Evolutionary conservation across 345 rosid genomes (phyloP), one percentile per base, ranked within the genome.

Genomic region (Citropsis articulata): DNA sequence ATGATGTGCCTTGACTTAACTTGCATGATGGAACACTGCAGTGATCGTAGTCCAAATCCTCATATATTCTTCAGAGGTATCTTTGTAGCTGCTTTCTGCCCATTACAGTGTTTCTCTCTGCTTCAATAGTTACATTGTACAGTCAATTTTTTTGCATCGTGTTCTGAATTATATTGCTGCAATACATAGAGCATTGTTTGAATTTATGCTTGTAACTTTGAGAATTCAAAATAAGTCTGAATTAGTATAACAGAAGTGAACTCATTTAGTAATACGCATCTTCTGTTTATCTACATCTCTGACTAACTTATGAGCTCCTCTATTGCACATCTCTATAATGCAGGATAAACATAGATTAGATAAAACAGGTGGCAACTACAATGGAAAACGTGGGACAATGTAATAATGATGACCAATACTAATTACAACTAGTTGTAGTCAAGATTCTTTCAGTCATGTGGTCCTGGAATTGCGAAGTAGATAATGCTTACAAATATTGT

Each of bases 41-140:
- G 81, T 79, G 65, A 62, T 31, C 45, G 66, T 25, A 22, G 64
- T 45, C 73, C 81, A 70, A 63, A 33, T 78, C 64, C n/a, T 38
- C 50, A 36, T 36, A 67, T 22, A 36, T n/a, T 2, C 9, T 45
- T 45, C 50, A 45, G 50, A 3, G 16, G 50, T 12, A 12, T 45
- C 18, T 45, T 13, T 30, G 38, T 4, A 8, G 27, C 7, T 9
- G 50, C 18, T n/a, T 67, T 50, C 7, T 9, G 25, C 53, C 18
- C 31, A n/a, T 40, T 25, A 21, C 45, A 24, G 21, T 10, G 12
- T n/a, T 48, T 28, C 14, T 70, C 30, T 70, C 13, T 69, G 36
- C 71, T 66, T 66, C 50, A 35, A 21, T 66, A 66, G 7, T 25
- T 42, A 25, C 33, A 45, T 27, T 24, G 57, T 45, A n/a, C 19